Evolutionary conservation across 768 basidiomycete species (phyloP).

Genomic region (Naganishia vishniacii): DNA sequence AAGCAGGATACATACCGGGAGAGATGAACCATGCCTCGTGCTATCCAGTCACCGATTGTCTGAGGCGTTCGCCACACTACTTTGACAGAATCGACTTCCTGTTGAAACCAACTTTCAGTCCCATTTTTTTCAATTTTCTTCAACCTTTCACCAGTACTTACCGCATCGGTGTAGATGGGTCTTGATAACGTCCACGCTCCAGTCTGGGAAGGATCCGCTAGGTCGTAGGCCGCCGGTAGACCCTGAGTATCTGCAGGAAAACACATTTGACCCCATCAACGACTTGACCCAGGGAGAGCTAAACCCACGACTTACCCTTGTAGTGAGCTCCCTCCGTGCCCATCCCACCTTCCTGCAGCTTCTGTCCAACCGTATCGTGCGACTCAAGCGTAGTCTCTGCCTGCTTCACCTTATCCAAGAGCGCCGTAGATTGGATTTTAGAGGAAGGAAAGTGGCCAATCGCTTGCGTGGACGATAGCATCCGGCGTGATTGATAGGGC

Average conservation of each 20-base stretch:
- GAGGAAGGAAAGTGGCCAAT: not conserved
- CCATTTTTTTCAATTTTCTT: slow-evolving; percentile 23
- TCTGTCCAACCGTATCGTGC: slow-evolving; percentile 4
- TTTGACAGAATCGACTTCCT: slow-evolving; percentile 52
- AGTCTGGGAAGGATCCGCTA: slow-evolving; percentile 35
- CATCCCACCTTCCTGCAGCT: slow-evolving; percentile 26
- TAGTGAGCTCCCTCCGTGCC: slow-evolving; percentile 45
- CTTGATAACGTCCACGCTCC: slow-evolving; percentile 79
- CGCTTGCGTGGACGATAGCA: not conserved
- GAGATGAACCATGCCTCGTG: slow-evolving; percentile 59
- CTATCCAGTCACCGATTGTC: slow-evolving; percentile 68
- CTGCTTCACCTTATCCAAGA: not conserved
- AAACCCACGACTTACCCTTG: slow-evolving; percentile 45
- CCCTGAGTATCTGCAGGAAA: slow-evolving; percentile 13
- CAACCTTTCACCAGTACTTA: slow-evolving; percentile 37
- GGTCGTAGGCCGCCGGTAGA: slow-evolving; percentile 23
- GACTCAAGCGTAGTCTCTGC: not conserved
- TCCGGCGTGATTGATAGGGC: not conserved
- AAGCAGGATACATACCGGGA: slow-evolving; percentile 24
- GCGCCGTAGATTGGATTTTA: not conserved
- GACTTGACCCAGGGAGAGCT: too few species aligned
- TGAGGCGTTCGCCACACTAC: slow-evolving; percentile 65
- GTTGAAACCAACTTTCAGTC: not conserved
- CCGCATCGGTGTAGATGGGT: slow-evolving; percentile 68
- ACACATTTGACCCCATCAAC: slow-evolving; percentile 2